Evolutionary conservation across 768 basidiomycete genomes (phyloP), one percentile per base, ranked within the genome.

Genomic region (Termitomyces sp.): DNA sequence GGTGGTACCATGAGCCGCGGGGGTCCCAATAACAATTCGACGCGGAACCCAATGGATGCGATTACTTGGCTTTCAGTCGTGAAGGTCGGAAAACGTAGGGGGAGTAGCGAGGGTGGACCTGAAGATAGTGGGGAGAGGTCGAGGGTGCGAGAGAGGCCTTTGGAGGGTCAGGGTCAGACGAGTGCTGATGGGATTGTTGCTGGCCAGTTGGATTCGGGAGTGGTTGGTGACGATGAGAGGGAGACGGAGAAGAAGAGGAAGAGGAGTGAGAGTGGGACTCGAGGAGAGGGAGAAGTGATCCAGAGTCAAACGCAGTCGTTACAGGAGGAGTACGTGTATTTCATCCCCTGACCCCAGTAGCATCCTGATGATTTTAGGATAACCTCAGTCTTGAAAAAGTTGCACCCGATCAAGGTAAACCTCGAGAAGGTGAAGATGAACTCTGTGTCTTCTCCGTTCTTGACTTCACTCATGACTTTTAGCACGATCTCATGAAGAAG

Each of bases 51-150:
- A 34, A 83, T 93, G 77, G 87, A 92, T 49, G 78, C 86, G 5
- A 75, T 89, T 45, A 79, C 83, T 2, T 94, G 92, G 92, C 69
- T 92, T 56, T 81, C 86, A 14, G 89, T 81, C 63, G 86, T 93
- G 54, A 88, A 85, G 63, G 85, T 89, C n/a, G 81, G 83, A 8
- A 77, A 77, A 45, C 70, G 71, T 65, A 72, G 83, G 56, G 83
- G 85, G 8, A 83, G 82, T 54, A 88, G 85, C 62, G 82, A 83
- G 5, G 81, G 85, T 15, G 77, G 77, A 4, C 79, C 80, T 12
- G 86, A 77, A 7, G 79, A 81, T 29, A 79, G 83, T 63, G 79
- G 76, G n/a, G 76, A 74, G 9, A 75, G 73, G 3, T 83, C 82
- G 45, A 76, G 83, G 55, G 62, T 81, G 46, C 79, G 78, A 55